Evolutionary conservation across 306 rosid genomes (phyloP).

Genomic region (Mucuna pruriens): DNA sequence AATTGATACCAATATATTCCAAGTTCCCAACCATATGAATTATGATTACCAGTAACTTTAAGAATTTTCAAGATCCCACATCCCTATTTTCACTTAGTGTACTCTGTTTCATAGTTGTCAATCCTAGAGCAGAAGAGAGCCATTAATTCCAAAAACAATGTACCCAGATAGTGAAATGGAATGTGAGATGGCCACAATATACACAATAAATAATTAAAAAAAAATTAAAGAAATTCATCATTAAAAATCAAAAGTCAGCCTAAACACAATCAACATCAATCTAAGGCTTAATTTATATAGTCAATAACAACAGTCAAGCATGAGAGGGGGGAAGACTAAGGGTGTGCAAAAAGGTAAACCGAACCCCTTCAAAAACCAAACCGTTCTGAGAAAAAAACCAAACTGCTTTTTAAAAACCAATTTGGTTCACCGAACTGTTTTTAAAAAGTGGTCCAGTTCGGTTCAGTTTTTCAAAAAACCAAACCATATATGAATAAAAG

Average conservation of each 20-base stretch:
- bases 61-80: not conserved
- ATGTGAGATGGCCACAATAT: not conserved
- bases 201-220: not conserved
- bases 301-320: not conserved
- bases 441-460: too few species aligned
- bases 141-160: too few species aligned
- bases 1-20: not conserved
- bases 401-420: too few species aligned
- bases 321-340: too few species aligned
- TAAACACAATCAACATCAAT: not conserved
- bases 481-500: too few species aligned
- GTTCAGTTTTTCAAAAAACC: too few species aligned
- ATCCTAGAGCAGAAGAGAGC: not conserved
- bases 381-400: too few species aligned
- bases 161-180: not conserved
- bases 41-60: not conserved
- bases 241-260: not conserved
- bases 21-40: not conserved
- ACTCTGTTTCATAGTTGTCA: not conserved
- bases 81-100: not conserved
- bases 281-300: not conserved
- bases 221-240: not conserved
- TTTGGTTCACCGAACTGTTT: too few species aligned
- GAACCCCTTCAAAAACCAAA: too few species aligned
- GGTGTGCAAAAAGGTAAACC: too few species aligned